These are phyloP conservation scores for Calonectria multiphialidica DNA, from an alignment of 2,329 filamentous ascomycete species.

Conservation along the genomic window DNA sequence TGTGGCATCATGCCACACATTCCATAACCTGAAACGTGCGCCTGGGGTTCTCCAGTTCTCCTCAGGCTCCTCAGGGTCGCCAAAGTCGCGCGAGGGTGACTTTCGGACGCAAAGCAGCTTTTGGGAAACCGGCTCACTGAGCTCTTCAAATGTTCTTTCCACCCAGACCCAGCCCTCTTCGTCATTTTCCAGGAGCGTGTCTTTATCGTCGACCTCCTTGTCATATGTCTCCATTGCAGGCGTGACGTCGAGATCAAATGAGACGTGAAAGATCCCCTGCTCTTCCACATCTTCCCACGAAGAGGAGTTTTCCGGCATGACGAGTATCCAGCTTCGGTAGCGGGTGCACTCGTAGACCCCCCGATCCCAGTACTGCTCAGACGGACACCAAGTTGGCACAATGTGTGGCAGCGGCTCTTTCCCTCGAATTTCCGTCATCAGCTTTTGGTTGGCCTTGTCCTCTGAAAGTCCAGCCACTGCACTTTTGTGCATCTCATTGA, in stretches of 20 bases:
- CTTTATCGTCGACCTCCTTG: background rate
- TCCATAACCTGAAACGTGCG: background rate
- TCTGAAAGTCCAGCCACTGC: conserved; percentile 19
- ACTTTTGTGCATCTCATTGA: conserved; percentile 1
- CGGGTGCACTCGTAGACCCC: background rate
- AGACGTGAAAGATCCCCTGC: conserved; percentile 23
- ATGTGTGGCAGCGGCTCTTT: conserved; percentile 33
- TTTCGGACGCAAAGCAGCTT: conserved; percentile 18
- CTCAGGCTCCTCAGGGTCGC: background rate
- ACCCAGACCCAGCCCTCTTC: conserved; percentile 21
- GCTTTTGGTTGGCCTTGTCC: conserved; percentile 15
- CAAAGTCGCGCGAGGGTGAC: background rate
- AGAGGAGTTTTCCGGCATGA: conserved; percentile 14
- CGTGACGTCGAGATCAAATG: conserved; percentile 27
- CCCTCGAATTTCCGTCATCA: conserved; percentile 17
- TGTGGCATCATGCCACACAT: conserved; percentile 4
- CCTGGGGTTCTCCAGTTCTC: conserved; percentile 6
- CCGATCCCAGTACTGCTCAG: background rate
- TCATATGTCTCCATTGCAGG: background rate
- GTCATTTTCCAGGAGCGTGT: conserved; percentile 1
- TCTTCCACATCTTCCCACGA: conserved; percentile 30
- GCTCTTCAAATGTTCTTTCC: conserved; percentile 2
- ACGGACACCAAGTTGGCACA: conserved; percentile 29
- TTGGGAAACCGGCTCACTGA: background rate
- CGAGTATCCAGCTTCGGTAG: conserved; percentile 32